Evolutionary conservation across 257 asterid species (phyloP).

Genomic region (Nicotiana undulata): DNA sequence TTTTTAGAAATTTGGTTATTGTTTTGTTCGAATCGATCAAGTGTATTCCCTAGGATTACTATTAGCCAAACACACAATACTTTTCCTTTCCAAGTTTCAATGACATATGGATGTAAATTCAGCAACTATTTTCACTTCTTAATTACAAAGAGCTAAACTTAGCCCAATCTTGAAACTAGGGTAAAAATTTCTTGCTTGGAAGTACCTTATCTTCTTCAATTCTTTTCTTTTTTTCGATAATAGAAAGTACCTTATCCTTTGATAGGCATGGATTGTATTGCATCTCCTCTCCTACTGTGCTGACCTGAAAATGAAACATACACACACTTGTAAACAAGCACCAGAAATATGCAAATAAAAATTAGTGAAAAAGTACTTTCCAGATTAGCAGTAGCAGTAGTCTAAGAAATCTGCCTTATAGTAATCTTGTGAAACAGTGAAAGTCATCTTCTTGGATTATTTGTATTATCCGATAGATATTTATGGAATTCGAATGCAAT

Average conservation of each 20-base stretch:
- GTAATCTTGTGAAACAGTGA: too few relatives aligned
- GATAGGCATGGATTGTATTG: slow-evolving; percentile 75
- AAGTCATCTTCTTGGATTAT: too few relatives aligned
- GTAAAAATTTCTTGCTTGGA: not conserved
- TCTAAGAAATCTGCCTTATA: too few relatives aligned
- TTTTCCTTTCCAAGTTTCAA: not conserved
- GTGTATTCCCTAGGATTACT: not conserved
- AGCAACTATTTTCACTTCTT: not conserved
- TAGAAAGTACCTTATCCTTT: slow-evolving; percentile 60
- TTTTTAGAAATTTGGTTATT: too few relatives aligned
- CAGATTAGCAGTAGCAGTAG: too few relatives aligned
- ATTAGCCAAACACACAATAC: not conserved
- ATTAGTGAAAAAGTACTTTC: not conserved
- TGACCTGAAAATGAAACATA: slow-evolving; percentile 39
- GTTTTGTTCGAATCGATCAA: too few relatives aligned
- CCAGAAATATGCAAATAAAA: not conserved
- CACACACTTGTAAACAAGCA: slow-evolving; percentile 12
- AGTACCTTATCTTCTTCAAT: slow-evolving; percentile 52
- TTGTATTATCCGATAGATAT: too few relatives aligned
- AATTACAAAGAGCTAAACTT: not conserved
- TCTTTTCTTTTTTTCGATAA: too few relatives aligned
- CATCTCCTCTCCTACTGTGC: slow-evolving; percentile 89
- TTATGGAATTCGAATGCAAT: too few relatives aligned
- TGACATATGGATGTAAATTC: not conserved
- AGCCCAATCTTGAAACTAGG: not conserved